A percentile compares a stretch with the other conserved stretches of the same genome.
phyloP scores from a whole-genome alignment of 768 basidiomycete genomes.

The Daedaleopsis nitida region DNA sequence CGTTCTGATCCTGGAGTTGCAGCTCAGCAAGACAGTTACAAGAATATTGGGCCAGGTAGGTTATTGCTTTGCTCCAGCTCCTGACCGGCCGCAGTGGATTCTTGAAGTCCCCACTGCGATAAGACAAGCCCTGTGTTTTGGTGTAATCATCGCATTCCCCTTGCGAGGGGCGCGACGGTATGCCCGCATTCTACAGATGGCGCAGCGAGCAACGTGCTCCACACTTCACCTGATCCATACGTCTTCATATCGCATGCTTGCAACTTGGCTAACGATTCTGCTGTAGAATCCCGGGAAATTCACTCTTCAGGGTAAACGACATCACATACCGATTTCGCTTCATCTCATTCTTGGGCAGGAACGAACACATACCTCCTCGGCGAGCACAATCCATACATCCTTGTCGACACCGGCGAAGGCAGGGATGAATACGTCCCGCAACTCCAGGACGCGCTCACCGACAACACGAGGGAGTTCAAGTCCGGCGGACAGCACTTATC shows the following conservation, averaged over 20 bases:
- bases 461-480: slow-evolving; percentile 36
- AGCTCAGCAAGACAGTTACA: slow-evolving; percentile 72
- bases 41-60: slow-evolving; percentile 77
- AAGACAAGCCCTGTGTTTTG: too few species aligned
- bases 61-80: not conserved
- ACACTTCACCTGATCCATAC: too few species aligned
- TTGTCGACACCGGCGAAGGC: slow-evolving; percentile 86
- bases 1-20: not conserved
- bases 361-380: slow-evolving; percentile 92
- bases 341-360: slow-evolving; percentile 42
- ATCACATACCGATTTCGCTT: not conserved
- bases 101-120: too few species aligned
- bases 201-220: too few species aligned
- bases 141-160: too few species aligned
- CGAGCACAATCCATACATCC: slow-evolving; percentile 64
- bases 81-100: too few species aligned
- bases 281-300: slow-evolving; percentile 84
- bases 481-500: slow-evolving; percentile 61
- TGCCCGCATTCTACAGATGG: too few species aligned
- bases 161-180: too few species aligned
- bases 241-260: not conserved
- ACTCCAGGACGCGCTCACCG: slow-evolving; percentile 62
- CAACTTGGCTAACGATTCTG: not conserved
- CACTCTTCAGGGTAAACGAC: slow-evolving; percentile 76
- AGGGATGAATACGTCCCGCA: slow-evolving; percentile 63